Percentiles rank a stretch among this genome's conserved stretches.
These are phyloP conservation scores for Lactarius hatsudake DNA, from an alignment of 768 basidiomycete species.

Conservation along the genomic window DNA sequence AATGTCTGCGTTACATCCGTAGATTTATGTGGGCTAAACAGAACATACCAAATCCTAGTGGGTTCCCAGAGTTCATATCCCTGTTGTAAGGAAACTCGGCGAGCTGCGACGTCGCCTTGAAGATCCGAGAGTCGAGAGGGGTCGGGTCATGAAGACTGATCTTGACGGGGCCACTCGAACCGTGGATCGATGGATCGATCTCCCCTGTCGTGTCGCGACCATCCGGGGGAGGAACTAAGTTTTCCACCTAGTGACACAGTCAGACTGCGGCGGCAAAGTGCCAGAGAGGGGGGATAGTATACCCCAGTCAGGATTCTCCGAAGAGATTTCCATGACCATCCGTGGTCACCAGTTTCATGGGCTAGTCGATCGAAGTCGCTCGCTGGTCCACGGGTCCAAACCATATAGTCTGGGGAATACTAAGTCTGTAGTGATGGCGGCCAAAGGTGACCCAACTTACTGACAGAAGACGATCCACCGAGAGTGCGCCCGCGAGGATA, in stretches of 20 bases:
- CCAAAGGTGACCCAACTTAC: conserved; percentile 14
- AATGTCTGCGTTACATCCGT: background rate
- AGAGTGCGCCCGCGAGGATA: conserved; percentile 27
- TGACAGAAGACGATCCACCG: conserved; percentile 27
- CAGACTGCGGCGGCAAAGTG: background rate
- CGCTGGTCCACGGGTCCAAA: conserved; percentile 25
- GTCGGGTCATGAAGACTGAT: conserved; percentile 27
- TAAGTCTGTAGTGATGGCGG: background rate
- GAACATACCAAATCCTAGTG: background rate
- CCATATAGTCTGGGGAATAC: conserved; percentile 8
- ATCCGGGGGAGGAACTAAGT: conserved; percentile 6
- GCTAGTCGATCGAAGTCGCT: conserved; percentile 29
- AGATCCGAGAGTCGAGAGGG: background rate
- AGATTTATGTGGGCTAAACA: too few species aligned
- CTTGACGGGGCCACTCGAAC: conserved; percentile 26
- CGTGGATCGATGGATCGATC: conserved; percentile 30
- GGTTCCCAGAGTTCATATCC: too few species aligned
- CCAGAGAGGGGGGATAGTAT: background rate
- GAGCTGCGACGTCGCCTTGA: conserved; percentile 21
- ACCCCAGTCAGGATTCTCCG: conserved; percentile 10
- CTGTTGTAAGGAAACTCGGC: background rate
- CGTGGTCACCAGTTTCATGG: conserved; percentile 17
- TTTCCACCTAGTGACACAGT: conserved; percentile 1
- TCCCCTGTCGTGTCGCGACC: conserved; percentile 29
- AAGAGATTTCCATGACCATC: conserved; percentile 29